phyloP scores from a whole-genome alignment of 2,329 filamentous ascomycete species.

The Stagonosporopsis tanaceti region DNA sequence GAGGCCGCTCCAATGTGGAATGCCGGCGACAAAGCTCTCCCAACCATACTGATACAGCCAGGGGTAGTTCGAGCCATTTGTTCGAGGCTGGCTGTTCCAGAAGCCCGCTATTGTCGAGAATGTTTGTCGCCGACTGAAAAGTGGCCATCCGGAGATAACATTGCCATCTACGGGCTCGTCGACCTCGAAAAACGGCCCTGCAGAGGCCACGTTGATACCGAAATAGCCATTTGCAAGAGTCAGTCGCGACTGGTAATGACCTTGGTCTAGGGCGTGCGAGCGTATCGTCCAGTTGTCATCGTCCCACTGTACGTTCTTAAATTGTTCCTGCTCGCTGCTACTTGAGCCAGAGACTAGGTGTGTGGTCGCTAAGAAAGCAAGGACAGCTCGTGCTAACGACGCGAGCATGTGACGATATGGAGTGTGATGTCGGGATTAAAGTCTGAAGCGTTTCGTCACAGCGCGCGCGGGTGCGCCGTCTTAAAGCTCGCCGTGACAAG shows the following conservation, averaged over 20 bases:
- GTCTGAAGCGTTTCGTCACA: background rate
- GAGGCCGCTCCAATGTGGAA: conserved; percentile 73
- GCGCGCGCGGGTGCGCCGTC: background rate
- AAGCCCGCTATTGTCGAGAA: conserved; percentile 75
- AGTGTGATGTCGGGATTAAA: background rate
- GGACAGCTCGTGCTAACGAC: conserved; percentile 5
- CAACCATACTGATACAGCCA: conserved; percentile 75
- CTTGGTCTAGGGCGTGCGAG: conserved; percentile 63
- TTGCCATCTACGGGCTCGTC: conserved; percentile 61
- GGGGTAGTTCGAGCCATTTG: conserved; percentile 69
- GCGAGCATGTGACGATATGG: conserved; percentile 14
- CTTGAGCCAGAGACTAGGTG: conserved; percentile 19
- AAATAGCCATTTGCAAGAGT: conserved; percentile 66
- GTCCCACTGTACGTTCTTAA: conserved; percentile 64
- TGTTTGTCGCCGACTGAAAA: conserved; percentile 68
- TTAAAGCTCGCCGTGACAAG: conserved; percentile 3
- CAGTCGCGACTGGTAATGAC: conserved; percentile 67
- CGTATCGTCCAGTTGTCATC: conserved; percentile 64
- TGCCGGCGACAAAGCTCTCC: conserved; percentile 74
- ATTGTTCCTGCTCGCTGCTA: conserved; percentile 34
- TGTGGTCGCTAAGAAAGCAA: conserved; percentile 24
- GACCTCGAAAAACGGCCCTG: conserved; percentile 68
- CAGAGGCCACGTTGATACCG: conserved; percentile 69
- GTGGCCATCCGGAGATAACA: conserved; percentile 71
- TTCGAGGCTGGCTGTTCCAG: conserved; percentile 66